Evolutionary conservation across 108 stramenopile species (phyloP).

Genomic region (Pseudonitzschia delicatissima): DNA sequence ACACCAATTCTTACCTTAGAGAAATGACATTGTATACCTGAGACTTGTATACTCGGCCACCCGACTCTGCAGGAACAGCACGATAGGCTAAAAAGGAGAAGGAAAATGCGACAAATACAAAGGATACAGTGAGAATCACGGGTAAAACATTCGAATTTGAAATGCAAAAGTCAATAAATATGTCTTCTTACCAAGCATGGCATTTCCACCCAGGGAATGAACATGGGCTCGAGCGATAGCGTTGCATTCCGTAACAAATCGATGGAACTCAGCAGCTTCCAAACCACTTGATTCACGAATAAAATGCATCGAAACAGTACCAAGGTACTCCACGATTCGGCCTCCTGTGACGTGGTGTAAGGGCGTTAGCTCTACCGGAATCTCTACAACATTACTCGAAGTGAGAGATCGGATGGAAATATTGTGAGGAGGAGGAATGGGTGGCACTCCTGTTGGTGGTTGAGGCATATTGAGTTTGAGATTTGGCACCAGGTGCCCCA

Average conservation of each 20-base stretch:
- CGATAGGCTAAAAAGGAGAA: constrained; percentile 47
- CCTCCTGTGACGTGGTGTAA: constrained; percentile 69
- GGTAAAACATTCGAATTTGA: not conserved
- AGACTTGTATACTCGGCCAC: constrained; percentile 84
- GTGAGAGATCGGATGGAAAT: not conserved
- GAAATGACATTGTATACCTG: constrained; percentile 89
- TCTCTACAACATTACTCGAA: constrained; percentile 46
- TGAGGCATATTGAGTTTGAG: no score
- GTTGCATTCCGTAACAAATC: constrained; percentile 88
- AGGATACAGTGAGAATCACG: not conserved
- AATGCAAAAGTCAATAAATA: not conserved
- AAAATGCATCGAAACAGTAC: constrained; percentile 85
- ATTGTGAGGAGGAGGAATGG: not conserved
- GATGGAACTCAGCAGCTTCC: constrained; percentile 81
- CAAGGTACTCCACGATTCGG: constrained; percentile 75
- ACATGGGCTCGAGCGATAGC: constrained; percentile 90
- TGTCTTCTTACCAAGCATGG: constrained; percentile 65
- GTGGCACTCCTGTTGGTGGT: no score
- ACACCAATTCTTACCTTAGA: constrained; percentile 4
- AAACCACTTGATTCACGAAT: constrained; percentile 83
- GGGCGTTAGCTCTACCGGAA: constrained; percentile 79
- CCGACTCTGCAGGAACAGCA: constrained; percentile 83
- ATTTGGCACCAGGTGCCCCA: constrained; percentile 12
- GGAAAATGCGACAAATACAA: not conserved
- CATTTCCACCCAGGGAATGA: constrained; percentile 85